phyloP scores from a whole-genome alignment of 371 early-diverging fungal species.

The Rhizopus delemar region DNA sequence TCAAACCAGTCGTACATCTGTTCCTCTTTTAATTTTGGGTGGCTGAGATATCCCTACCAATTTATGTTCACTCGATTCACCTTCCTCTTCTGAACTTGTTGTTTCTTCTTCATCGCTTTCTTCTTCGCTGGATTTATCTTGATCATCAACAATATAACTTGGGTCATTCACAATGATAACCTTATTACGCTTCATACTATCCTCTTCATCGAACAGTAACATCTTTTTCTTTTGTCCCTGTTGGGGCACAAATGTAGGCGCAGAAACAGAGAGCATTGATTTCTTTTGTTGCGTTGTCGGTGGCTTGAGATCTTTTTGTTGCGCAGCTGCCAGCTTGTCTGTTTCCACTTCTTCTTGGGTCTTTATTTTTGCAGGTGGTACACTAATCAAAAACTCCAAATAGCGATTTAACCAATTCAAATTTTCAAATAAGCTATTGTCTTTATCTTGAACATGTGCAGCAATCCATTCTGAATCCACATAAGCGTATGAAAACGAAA shows the following conservation, averaged over 20 bases:
- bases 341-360: conserved; percentile 19
- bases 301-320: conserved; percentile 16
- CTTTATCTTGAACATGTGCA: conserved; percentile 36
- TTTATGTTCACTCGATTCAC: conserved; percentile 8
- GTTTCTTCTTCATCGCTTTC: conserved; percentile 9
- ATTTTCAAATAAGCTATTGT: conserved; percentile 53
- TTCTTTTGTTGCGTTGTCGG: conserved; percentile 11
- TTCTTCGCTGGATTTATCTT: conserved; percentile 24
- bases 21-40: conserved; percentile 55
- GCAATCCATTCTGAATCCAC: conserved; percentile 52
- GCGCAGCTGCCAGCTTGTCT: conserved; percentile 14
- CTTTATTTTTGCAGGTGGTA: conserved; percentile 23
- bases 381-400: conserved; percentile 27
- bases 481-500: conserved; percentile 16
- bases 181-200: conserved; percentile 17
- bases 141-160: conserved; percentile 17
- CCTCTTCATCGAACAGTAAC: conserved; percentile 26
- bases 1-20: conserved; percentile 69
- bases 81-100: conserved; percentile 12
- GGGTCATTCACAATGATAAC: conserved; percentile 46
- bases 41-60: conserved; percentile 1
- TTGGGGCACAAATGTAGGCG: conserved; percentile 15
- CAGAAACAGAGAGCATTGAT: conserved; percentile 8
- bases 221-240: conserved; percentile 15
- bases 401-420: conserved; percentile 71